phyloP scores from a whole-genome alignment of 495 filamentous ascomycete genomes.

The Lophiostoma macrostomum region DNA sequence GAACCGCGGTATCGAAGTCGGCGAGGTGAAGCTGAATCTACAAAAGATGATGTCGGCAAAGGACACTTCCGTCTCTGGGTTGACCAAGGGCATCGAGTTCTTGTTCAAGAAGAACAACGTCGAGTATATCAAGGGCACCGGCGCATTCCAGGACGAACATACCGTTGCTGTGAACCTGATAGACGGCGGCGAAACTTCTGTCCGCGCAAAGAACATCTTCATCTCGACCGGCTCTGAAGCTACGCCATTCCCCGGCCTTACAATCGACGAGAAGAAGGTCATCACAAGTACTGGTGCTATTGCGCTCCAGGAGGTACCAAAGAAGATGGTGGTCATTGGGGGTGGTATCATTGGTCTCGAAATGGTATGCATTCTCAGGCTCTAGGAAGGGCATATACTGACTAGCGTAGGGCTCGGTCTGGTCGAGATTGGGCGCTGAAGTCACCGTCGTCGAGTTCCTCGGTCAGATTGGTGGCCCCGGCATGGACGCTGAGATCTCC shows the following conservation, averaged over 20 bases:
- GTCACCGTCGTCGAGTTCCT: slow-evolving; percentile 98
- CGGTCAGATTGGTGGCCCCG: slow-evolving; percentile 92
- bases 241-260: slow-evolving; percentile 92
- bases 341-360: slow-evolving; percentile 98
- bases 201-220: slow-evolving; percentile 92
- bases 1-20: slow-evolving; percentile 93
- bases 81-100: slow-evolving; percentile 97
- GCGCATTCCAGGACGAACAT: slow-evolving; percentile 80
- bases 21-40: slow-evolving; percentile 94
- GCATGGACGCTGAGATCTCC: slow-evolving; percentile 93
- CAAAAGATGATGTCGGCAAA: slow-evolving; percentile 97
- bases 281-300: slow-evolving; percentile 95
- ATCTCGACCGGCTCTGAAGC: slow-evolving; percentile 93
- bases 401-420: slow-evolving; percentile 72
- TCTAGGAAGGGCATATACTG: slow-evolving; percentile 2
- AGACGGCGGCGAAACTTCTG: slow-evolving; percentile 83
- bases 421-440: slow-evolving; percentile 87
- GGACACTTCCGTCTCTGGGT: slow-evolving; percentile 78
- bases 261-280: slow-evolving; percentile 95
- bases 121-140: slow-evolving; percentile 92
- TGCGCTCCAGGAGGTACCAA: slow-evolving; percentile 80
- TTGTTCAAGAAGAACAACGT: slow-evolving; percentile 98
- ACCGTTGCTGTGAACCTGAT: slow-evolving; percentile 85
- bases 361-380: slow-evolving; percentile 59
- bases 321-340: slow-evolving; percentile 97